Evolutionary conservation across 179 eudicot genomes (phyloP).

Genomic region (Heliamphora pulchella): DNA sequence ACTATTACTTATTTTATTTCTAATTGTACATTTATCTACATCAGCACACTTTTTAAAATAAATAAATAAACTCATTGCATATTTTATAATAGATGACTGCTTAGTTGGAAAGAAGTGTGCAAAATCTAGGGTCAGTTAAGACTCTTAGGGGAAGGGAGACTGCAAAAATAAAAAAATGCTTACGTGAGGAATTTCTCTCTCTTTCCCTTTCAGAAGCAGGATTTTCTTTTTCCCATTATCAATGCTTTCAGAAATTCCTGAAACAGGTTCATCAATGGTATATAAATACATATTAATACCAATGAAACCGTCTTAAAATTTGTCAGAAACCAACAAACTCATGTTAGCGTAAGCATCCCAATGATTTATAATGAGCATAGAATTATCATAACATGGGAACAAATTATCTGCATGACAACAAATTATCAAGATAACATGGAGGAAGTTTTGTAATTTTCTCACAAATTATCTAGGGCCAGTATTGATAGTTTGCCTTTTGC

Average conservation of each 20-base stretch:
- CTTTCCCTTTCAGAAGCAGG: constrained; percentile 84
- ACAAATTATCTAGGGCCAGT: no score
- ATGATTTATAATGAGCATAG: background rate
- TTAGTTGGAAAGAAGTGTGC: background rate
- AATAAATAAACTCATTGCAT: no score
- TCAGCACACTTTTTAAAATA: background rate
- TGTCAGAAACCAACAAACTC: background rate
- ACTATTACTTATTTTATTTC: background rate
- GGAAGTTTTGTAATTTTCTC: no score
- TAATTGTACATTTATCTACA: background rate
- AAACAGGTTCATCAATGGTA: background rate
- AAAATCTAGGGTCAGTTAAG: background rate
- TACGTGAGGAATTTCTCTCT: constrained; percentile 60
- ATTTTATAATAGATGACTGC: no score
- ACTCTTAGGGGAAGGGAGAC: background rate
- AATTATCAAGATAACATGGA: no score
- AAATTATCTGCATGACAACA: no score
- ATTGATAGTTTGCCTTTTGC: no score
- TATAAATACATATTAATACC: background rate
- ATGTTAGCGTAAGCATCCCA: background rate
- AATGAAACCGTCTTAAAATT: constrained; percentile 10
- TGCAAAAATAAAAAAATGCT: constrained; percentile 17
- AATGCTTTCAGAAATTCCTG: constrained; percentile 42
- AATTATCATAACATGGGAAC: no score
- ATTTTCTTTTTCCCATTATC: constrained; percentile 63